A percentile compares a stretch with the other conserved stretches of the same genome.
Evolutionary conservation across 2,329 filamentous ascomycete species (phyloP).

Genomic region (Microascus cirrosus): DNA sequence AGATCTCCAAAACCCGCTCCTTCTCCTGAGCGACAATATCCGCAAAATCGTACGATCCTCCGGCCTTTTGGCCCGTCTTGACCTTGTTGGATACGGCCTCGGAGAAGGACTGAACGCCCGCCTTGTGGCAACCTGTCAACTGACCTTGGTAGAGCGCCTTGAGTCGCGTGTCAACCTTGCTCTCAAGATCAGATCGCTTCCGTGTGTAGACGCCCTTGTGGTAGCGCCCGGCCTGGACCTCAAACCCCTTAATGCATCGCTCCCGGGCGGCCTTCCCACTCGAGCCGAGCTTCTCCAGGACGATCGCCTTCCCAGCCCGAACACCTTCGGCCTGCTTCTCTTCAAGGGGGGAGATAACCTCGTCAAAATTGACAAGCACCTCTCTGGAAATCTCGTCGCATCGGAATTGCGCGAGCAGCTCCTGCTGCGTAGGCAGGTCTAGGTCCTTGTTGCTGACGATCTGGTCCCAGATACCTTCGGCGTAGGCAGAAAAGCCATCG

Average conservation of each 20-base stretch:
- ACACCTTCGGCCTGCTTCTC: slow-evolving; percentile 69
- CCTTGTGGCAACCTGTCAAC: slow-evolving; percentile 78
- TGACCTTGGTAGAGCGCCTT: slow-evolving; percentile 87
- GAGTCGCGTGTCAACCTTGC: slow-evolving; percentile 77
- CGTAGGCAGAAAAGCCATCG: slow-evolving; percentile 92
- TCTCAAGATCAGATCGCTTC: slow-evolving; percentile 75
- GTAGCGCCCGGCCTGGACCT: slow-evolving; percentile 82
- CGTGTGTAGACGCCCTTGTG: slow-evolving; percentile 90
- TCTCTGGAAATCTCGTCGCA: slow-evolving; percentile 95
- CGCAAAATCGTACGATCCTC: slow-evolving; percentile 84
- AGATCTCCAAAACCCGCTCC: slow-evolving; percentile 60
- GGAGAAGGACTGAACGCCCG: slow-evolving; percentile 71
- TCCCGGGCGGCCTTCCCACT: slow-evolving; percentile 62
- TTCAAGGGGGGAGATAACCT: slow-evolving; percentile 71
- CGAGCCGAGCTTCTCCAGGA: slow-evolving; percentile 64
- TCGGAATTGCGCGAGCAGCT: slow-evolving; percentile 89
- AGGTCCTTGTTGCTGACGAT: slow-evolving; percentile 98
- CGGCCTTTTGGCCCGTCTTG: slow-evolving; percentile 87
- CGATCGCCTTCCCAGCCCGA: slow-evolving; percentile 58
- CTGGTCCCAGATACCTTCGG: slow-evolving; percentile 92
- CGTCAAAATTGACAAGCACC: slow-evolving; percentile 74
- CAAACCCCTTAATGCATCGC: slow-evolving; percentile 72
- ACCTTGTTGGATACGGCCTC: slow-evolving; percentile 80
- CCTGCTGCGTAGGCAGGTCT: slow-evolving; percentile 92
- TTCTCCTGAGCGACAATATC: slow-evolving; percentile 84